Evolutionary conservation across 495 filamentous ascomycete species (phyloP).

Genomic region (Chaetomium fimeti): DNA sequence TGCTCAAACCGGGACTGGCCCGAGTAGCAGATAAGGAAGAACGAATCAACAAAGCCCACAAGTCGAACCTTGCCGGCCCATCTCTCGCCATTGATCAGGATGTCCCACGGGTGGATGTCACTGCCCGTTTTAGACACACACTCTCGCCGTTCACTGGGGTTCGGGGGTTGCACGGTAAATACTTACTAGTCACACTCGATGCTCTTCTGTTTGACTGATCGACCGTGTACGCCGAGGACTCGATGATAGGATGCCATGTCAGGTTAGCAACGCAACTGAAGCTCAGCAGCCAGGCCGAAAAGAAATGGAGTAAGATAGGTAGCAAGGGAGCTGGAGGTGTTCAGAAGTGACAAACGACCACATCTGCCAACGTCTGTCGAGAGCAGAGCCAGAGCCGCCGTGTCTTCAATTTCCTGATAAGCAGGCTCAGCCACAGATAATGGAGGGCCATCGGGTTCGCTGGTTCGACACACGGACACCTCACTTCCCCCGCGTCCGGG

Average conservation of each 20-base stretch:
- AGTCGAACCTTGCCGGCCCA: conserved; percentile 44
- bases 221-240: conserved; percentile 41
- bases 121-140: conserved; percentile 23
- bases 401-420: no score
- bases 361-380: no score
- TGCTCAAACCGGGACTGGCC: conserved; percentile 41
- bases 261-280: not conserved
- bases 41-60: conserved; percentile 45
- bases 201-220: conserved; percentile 39
- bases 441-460: no score
- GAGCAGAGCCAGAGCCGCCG: no score
- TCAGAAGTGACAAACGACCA: no score
- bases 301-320: not conserved
- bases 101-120: conserved; percentile 46
- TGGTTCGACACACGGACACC: no score
- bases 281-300: not conserved
- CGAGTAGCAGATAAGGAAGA: conserved; percentile 46
- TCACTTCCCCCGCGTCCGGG: not conserved
- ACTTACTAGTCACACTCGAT: conserved; percentile 44
- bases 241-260: conserved; percentile 46
- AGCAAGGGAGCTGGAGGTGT: not conserved
- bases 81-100: conserved; percentile 41
- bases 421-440: not conserved
- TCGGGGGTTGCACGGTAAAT: not conserved
- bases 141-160: no score